Base-by-base conservation (phyloP, 2,329 filamentous ascomycete genomes). In the Pseudogymnoascus destructans region DNA sequence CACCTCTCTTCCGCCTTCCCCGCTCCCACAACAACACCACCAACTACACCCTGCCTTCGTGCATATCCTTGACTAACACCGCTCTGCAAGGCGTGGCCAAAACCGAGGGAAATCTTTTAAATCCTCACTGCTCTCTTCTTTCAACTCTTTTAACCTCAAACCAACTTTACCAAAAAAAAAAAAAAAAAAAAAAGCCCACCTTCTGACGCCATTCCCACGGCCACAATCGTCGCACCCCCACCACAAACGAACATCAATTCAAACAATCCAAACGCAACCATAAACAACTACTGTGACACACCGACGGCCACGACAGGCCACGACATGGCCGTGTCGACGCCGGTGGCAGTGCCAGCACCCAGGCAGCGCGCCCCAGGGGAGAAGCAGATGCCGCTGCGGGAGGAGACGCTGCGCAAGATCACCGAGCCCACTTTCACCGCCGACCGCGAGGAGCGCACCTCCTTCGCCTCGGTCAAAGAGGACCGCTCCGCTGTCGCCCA, bases 401-500 rank as follows among this genome's bases (percentile, higher is more conserved):
- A 54, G 23, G 46, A 54, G 46, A 54, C 46, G 0, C 27, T 54
- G 46, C 23, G 46, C 23, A 54, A 54, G 23, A 32, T 15, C 15
- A 54, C 46, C 17, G 46, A 54, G 55, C 55, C 55, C 11, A 27
- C 57, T 21, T n/a, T 35, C 7, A 63, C 42, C 4, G 62, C 62
- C 17, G 65, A 67, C 58, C 64, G 66, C 17, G 61, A 61, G n/a
- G 67, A 69, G 17, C 63, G 67, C 1, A 62, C 66, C 30, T 65
- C 63, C 36, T 69, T 69, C 60, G 68, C 67, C 32, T 66, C 64
- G 60, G 62, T 66, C 55, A 68, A 68, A 55, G 67, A 69, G 59
- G 66, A 60, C 27, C 59, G 62, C 35, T 58, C 60, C 0, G 66
- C 65, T 7, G 58, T 82, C 27, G 76, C 79, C 59, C 82, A 85